Conservation (phyloP, 805 yeast species). For the Kazachstania martiniae region DNA sequence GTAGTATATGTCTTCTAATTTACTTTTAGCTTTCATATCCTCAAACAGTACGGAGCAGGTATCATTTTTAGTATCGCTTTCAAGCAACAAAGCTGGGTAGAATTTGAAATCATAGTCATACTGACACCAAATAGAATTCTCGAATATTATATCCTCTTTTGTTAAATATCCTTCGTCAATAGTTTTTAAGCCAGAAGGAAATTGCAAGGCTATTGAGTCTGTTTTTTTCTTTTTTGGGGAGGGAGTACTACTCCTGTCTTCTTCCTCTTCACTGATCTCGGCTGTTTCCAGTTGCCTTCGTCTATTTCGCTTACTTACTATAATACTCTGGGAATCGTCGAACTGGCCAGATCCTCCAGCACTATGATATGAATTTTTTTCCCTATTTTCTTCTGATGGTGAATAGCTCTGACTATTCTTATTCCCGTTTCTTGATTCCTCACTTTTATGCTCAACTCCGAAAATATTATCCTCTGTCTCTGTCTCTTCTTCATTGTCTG, state of each 20-base stretch:
- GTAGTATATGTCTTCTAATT: constrained; percentile 29
- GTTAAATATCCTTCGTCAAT: constrained; percentile 12
- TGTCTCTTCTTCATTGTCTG: constrained; percentile 14
- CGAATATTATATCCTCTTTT: constrained; percentile 22
- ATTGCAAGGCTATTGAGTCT: not conserved
- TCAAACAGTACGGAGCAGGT: constrained; percentile 14
- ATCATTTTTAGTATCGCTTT: constrained; percentile 1
- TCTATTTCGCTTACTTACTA: constrained; percentile 6
- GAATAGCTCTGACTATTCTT: too few relatives aligned
- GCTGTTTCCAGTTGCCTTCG: constrained; percentile 4
- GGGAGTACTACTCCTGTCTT: constrained; percentile 1
- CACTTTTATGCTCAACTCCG: not conserved
- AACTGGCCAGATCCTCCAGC: too few relatives aligned
- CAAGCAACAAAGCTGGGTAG: constrained; percentile 39
- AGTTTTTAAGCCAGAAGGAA: constrained; percentile 5
- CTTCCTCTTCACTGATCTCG: constrained; percentile 5
- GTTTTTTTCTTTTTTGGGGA: constrained; percentile 3
- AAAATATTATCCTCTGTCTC: too few relatives aligned
- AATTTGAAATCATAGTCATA: constrained; percentile 33
- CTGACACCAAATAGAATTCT: constrained; percentile 43
- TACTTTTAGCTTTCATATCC: constrained; percentile 10
- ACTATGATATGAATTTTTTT: too few relatives aligned
- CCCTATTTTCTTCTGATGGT: too few relatives aligned
- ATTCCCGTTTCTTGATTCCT: too few relatives aligned
- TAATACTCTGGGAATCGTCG: too few relatives aligned